Evolutionary conservation across 2,329 filamentous ascomycete genomes (phyloP), one percentile per base, ranked within the genome.

Genomic region (Pezicula radicicola): DNA sequence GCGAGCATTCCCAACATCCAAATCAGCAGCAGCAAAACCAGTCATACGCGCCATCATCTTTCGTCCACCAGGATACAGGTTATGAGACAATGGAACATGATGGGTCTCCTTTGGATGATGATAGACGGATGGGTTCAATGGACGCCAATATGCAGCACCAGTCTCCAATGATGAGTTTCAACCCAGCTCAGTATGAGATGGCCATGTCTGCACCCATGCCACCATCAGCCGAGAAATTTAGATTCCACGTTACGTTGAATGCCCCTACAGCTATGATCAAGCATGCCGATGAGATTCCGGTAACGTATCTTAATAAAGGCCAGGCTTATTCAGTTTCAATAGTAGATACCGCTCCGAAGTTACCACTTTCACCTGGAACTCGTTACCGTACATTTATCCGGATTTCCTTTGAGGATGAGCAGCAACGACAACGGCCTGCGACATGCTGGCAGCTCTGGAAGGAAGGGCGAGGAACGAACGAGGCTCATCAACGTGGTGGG

Each of bases 221-320:
- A 6, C 62, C 76, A 1, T 76, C 77, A 0, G 80, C 78, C 9
- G 85, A 89, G 63, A 88, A 86, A 65, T 97, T 97, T 66, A 89
- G 94, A 39, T 97, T 90, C 66, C 89, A 94, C 66, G 87, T 90
- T 47, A 94, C 90, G 0, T 73, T 99, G 43, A 95, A 96, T 68
- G 93, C 94, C 1, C 91, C 93, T 3, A 99, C 94, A 0, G 94
- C 94, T 7, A 99, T 97, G 94, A 87, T 95, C 65, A 95, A 89
- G 68, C 85, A 91, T 55, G 72, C 84, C 1, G 88, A 95, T 54
- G 93, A 97, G 68, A 95, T 97, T 21, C 94, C 94, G 0, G 84
- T 97, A n/a, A 97, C 93, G 0, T 99, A 99, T 67, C 80, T 99
- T 16, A 99, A 99, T 74, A 97, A 97, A 71, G 92, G 93, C 21